Evolutionary conservation across 805 yeast genomes (phyloP).

Genomic region (Myxozyma neotropica): DNA sequence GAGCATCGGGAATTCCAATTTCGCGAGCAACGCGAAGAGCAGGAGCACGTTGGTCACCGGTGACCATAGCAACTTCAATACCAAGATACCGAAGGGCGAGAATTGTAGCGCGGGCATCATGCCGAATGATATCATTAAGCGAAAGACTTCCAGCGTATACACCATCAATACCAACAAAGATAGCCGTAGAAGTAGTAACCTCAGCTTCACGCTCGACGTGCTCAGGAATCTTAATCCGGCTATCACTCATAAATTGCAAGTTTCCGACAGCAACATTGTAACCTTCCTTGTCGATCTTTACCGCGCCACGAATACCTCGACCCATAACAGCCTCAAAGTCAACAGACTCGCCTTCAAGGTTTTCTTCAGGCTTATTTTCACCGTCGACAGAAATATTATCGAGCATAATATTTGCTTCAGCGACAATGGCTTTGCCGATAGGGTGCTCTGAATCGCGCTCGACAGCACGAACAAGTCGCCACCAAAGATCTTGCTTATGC

Average conservation of each 20-base stretch:
- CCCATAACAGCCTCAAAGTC: slow-evolving; percentile 41
- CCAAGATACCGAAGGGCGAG: slow-evolving; percentile 55
- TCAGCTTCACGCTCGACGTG: slow-evolving; percentile 33
- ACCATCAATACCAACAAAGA: slow-evolving; percentile 62
- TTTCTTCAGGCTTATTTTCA: not conserved
- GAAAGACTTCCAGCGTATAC: slow-evolving; percentile 65
- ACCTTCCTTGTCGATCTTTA: slow-evolving; percentile 21
- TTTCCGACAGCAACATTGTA: slow-evolving; percentile 59
- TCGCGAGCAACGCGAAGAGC: slow-evolving; percentile 66
- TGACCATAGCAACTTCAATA: slow-evolving; percentile 76
- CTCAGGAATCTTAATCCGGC: slow-evolving; percentile 23
- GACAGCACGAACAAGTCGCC: slow-evolving; percentile 59
- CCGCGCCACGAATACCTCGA: slow-evolving; percentile 42
- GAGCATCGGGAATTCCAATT: slow-evolving; percentile 64
- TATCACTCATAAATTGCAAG: slow-evolving; percentile 45
- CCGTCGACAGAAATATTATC: not conserved
- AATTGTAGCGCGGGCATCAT: slow-evolving; percentile 65
- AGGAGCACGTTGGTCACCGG: slow-evolving; percentile 76
- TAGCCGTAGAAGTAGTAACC: slow-evolving; percentile 49
- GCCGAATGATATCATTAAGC: slow-evolving; percentile 66
- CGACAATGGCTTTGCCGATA: slow-evolving; percentile 69
- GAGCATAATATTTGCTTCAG: slow-evolving; percentile 40
- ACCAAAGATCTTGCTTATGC: slow-evolving; percentile 42
- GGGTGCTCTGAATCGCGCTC: slow-evolving; percentile 88
- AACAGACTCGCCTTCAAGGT: slow-evolving; percentile 16